phyloP scores from a whole-genome alignment of 192 early-diverging fungal species.

The Coemansia erecta region DNA sequence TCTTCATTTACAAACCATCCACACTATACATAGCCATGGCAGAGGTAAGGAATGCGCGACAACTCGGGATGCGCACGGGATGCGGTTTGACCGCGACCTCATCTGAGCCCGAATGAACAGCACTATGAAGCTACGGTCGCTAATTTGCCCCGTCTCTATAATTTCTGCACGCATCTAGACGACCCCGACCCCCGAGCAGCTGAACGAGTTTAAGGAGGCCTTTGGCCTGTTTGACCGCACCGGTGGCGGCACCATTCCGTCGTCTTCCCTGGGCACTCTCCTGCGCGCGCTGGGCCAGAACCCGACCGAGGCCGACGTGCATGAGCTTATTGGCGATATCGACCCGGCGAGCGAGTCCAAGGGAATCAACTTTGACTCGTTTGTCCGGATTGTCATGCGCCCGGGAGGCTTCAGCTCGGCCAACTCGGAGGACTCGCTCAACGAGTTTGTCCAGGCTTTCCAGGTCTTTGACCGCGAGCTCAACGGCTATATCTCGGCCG shows the following conservation, averaged over 20 bases:
- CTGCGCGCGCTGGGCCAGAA: conserved; percentile 78
- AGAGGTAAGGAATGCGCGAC: too few species aligned
- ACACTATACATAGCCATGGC: too few species aligned
- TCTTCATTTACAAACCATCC: too few species aligned
- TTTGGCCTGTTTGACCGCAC: conserved; percentile 80
- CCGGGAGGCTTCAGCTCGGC: conserved; percentile 66
- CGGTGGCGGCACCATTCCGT: conserved; percentile 66
- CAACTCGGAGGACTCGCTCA: conserved; percentile 61
- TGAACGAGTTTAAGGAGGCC: conserved; percentile 71
- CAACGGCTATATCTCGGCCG: conserved; percentile 70
- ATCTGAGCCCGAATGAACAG: too few species aligned
- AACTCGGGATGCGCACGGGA: too few species aligned
- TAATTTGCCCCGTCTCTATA: background rate
- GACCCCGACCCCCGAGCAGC: conserved; percentile 43
- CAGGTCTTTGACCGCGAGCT: conserved; percentile 85
- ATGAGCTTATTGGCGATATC: conserved; percentile 55
- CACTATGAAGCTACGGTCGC: background rate
- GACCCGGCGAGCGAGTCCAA: conserved; percentile 44
- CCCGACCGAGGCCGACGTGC: conserved; percentile 74
- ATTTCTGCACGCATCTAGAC: background rate
- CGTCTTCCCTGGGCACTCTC: conserved; percentile 66
- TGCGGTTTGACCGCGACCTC: too few species aligned
- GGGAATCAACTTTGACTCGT: conserved; percentile 66
- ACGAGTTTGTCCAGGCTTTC: conserved; percentile 83
- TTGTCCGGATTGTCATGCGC: conserved; percentile 68